These are phyloP conservation scores for Striga asiatica DNA, from an alignment of 257 asterid genomes.

Conservation along the genomic window DNA sequence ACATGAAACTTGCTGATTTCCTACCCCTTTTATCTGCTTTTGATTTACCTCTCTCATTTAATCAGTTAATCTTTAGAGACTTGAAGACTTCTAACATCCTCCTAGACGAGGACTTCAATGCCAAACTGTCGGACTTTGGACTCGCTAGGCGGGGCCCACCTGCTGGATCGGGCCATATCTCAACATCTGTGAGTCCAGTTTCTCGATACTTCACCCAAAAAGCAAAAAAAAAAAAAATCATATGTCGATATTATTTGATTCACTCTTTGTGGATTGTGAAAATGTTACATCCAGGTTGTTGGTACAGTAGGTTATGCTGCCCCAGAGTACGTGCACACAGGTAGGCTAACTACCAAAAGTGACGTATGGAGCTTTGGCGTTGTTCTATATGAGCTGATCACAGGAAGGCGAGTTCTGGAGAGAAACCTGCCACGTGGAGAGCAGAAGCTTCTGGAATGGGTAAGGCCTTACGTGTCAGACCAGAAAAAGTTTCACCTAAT, in stretches of 20 bases:
- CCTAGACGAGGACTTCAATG: slow-evolving; percentile 69
- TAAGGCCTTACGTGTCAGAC: slow-evolving; percentile 70
- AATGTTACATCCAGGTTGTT: slow-evolving; percentile 41
- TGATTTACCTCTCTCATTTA: slow-evolving; percentile 10
- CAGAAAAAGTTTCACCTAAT: slow-evolving; percentile 66
- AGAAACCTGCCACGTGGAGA: slow-evolving; percentile 78
- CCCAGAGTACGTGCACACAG: slow-evolving; percentile 77
- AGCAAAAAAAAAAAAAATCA: no score
- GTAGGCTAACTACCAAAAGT: slow-evolving; percentile 79
- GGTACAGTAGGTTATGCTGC: slow-evolving; percentile 97
- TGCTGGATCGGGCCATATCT: slow-evolving; percentile 65
- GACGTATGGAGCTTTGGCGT: slow-evolving; percentile 97
- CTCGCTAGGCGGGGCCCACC: slow-evolving; percentile 91
- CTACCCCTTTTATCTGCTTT: not conserved
- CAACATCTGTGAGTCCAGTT: slow-evolving; percentile 57
- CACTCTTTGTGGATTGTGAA: not conserved
- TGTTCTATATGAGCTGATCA: slow-evolving; percentile 76
- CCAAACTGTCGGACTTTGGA: slow-evolving; percentile 90
- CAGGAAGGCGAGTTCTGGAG: slow-evolving; percentile 86
- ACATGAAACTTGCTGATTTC: no score
- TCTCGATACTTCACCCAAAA: no score
- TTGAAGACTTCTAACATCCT: slow-evolving; percentile 89
- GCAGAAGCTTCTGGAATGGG: slow-evolving; percentile 91
- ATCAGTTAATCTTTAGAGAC: slow-evolving; percentile 83
- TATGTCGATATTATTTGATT: no score